phyloP scores from a whole-genome alignment of 1,139 yeast genomes.

The Magnusiomyces fungicola region DNA sequence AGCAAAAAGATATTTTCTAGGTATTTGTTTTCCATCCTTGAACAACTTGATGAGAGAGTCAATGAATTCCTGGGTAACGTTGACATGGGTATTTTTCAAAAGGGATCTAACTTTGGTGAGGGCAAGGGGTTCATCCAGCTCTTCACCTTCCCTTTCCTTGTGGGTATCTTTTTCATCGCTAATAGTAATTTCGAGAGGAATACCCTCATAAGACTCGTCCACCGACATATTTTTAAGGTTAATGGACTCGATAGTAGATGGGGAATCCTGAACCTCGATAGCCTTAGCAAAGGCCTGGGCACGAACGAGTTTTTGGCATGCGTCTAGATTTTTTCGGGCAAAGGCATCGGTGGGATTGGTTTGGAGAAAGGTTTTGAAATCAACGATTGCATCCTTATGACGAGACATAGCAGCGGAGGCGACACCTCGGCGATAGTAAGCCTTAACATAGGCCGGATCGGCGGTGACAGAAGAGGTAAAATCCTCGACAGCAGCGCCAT shows the following conservation, averaged over 20 bases:
- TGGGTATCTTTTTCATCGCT: constrained; percentile 23
- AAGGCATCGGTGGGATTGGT: constrained; percentile 62
- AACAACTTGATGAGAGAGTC: constrained; percentile 59
- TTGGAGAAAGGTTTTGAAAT: constrained; percentile 57
- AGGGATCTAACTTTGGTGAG: constrained; percentile 10
- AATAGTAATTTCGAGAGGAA: constrained; percentile 41
- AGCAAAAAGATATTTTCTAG: constrained; percentile 78
- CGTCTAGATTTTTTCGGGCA: constrained; percentile 57
- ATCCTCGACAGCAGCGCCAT: constrained; percentile 45
- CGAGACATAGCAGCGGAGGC: constrained; percentile 71
- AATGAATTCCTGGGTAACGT: constrained; percentile 48
- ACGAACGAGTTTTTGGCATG: constrained; percentile 60
- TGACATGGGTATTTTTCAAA: constrained; percentile 16
- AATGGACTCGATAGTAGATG: constrained; percentile 39
- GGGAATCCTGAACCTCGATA: constrained; percentile 61
- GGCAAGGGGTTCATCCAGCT: constrained; percentile 1
- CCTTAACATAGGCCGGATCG: constrained; percentile 50
- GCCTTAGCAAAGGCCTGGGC: constrained; percentile 81
- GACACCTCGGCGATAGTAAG: constrained; percentile 75
- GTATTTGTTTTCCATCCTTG: constrained; percentile 64
- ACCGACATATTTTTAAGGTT: constrained; percentile 40
- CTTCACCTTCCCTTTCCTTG: not conserved
- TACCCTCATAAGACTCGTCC: constrained; percentile 63
- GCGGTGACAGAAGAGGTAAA: not conserved
- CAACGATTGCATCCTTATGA: constrained; percentile 66